Evolutionary conservation across 768 basidiomycete genomes (phyloP).

Genomic region (Lactarius vividus): DNA sequence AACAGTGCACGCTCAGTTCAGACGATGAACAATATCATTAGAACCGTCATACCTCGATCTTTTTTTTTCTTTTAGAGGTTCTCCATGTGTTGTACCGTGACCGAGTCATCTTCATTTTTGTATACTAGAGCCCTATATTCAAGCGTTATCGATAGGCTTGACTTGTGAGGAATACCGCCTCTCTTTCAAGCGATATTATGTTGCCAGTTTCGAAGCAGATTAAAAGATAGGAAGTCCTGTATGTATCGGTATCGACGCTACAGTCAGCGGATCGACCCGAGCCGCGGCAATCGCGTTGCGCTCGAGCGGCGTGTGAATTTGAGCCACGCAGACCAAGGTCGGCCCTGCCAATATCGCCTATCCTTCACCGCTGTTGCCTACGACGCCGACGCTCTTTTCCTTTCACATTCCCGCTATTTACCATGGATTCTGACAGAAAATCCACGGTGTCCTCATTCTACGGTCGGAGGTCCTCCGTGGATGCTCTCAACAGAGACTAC

Average conservation of each 20-base stretch:
- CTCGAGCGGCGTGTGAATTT: constrained; percentile 2
- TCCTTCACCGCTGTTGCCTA: constrained; percentile 1
- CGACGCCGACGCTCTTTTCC: constrained; percentile 17
- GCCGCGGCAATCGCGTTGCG: background rate
- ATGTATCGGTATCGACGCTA: no score
- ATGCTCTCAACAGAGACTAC: constrained; percentile 58
- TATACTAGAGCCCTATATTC: background rate
- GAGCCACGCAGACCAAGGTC: background rate
- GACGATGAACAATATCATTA: background rate
- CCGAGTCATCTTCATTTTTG: background rate
- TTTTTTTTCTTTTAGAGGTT: background rate
- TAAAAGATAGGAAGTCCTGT: background rate
- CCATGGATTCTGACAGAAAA: constrained; percentile 76
- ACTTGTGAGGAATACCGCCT: background rate
- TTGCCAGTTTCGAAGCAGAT: background rate
- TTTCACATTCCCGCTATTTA: background rate
- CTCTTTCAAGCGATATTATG: background rate
- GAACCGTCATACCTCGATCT: background rate
- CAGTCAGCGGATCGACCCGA: background rate
- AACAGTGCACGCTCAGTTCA: background rate
- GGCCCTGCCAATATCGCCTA: background rate
- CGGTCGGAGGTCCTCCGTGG: constrained; percentile 56
- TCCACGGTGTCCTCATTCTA: constrained; percentile 82
- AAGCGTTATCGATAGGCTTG: background rate
- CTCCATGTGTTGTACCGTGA: background rate